phyloP scores from a whole-genome alignment of 2,329 filamentous ascomycete genomes.

The Colletotrichum sp. region DNA sequence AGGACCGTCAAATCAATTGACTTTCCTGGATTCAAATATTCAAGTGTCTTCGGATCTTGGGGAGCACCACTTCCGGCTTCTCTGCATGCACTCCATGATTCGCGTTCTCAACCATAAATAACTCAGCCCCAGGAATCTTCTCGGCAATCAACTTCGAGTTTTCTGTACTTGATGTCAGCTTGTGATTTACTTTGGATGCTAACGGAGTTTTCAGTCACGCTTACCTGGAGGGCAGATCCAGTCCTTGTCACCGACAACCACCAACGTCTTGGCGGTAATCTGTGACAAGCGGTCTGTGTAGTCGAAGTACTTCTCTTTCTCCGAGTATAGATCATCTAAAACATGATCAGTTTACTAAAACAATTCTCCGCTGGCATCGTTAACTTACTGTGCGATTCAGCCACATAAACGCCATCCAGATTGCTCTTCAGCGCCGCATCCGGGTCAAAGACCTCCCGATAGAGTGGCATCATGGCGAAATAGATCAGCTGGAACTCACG shows the following conservation, averaged over 20 bases:
- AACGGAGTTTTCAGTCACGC: background rate
- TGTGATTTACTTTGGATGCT: background rate
- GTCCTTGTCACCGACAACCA: constrained; percentile 40
- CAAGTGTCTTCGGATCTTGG: constrained; percentile 25
- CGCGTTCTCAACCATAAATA: constrained; percentile 33
- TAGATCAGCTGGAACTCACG: constrained; percentile 41
- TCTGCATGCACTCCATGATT: constrained; percentile 42
- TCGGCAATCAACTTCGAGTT: constrained; percentile 35
- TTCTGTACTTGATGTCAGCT: constrained; percentile 21
- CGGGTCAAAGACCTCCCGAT: constrained; percentile 38
- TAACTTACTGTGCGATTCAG: constrained; percentile 38
- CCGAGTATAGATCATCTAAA: constrained; percentile 38
- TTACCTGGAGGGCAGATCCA: constrained; percentile 43
- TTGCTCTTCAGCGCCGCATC: constrained; percentile 33
- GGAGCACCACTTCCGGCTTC: constrained; percentile 33
- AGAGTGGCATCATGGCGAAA: constrained; percentile 40
- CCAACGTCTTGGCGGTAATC: constrained; percentile 37
- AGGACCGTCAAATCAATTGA: background rate
- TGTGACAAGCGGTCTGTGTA: constrained; percentile 32
- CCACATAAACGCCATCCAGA: constrained; percentile 35
- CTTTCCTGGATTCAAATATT: background rate
- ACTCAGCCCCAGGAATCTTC: constrained; percentile 27
- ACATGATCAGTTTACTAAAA: background rate
- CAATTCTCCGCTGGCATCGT: rapidly evolving
- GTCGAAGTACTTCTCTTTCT: constrained; percentile 42